Percentiles rank a stretch among this genome's conserved stretches.
These are phyloP conservation scores for Scedosporium apiospermum DNA, from an alignment of 2,329 filamentous ascomycete species.

Conservation along the genomic window DNA sequence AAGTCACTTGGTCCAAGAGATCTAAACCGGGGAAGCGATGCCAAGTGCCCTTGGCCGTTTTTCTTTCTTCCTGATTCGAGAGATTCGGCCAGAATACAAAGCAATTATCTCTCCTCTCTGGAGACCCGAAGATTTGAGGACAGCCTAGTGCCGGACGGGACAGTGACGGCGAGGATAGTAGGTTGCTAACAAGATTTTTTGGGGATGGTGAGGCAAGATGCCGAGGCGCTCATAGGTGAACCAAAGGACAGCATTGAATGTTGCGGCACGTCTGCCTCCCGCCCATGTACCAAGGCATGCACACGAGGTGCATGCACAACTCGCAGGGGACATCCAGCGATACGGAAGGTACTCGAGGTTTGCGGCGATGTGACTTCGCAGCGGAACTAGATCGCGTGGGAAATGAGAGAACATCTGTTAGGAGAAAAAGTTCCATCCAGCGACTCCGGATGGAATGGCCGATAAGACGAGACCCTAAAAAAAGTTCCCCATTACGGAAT, in stretches of 20 bases:
- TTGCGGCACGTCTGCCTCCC: too few relatives aligned
- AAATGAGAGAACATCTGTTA: not conserved
- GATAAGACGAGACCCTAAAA: conserved; percentile 10
- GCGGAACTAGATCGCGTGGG: not conserved
- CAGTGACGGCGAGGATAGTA: not conserved
- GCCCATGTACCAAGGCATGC: not conserved
- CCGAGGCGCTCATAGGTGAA: not conserved
- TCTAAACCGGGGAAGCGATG: not conserved
- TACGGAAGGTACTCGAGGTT: not conserved
- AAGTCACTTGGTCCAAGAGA: not conserved
- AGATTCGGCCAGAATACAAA: not conserved
- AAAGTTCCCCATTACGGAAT: conserved; percentile 3
- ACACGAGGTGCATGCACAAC: not conserved
- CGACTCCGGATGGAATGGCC: conserved; percentile 9
- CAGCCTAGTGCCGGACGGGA: not conserved
- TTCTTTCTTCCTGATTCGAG: not conserved
- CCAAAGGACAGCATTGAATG: not conserved
- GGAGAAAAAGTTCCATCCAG: not conserved
- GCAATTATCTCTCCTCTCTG: not conserved
- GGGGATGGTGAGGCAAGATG: not conserved
- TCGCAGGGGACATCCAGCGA: not conserved
- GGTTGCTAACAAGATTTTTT: not conserved
- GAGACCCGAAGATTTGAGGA: not conserved
- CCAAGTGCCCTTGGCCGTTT: not conserved
- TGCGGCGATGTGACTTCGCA: not conserved